Evolutionary conservation across 129 eudicot species (phyloP), one percentile per base, ranked within the genome.

Genomic region (Saussurea involucrata): DNA sequence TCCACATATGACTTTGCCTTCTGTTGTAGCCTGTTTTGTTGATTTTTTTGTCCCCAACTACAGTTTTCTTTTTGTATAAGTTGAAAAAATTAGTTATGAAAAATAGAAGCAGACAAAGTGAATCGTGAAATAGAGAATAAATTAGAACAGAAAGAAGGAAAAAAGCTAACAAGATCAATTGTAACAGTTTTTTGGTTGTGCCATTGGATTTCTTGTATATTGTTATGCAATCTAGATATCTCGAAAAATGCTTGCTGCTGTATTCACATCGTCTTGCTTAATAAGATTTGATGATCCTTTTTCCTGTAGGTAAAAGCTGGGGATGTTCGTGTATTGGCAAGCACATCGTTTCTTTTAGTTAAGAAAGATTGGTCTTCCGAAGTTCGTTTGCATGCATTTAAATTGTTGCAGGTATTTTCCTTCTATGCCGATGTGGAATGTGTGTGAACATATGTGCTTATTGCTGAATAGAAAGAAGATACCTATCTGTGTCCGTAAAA

Each of bases 331-430:
- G 88, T 86, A 63, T 82, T 95, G 88, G 98, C 92, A 63, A 86
- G 83, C 71, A 83, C 94, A 42, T 89, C 97, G 22, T 92, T 95
- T 86, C 66, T 82, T 75, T 82, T 95, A 76, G 97, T 95, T 32
- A 95, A 88, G 90, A 91, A 89, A 76, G 92, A 95, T 28, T 89
- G 96, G 97, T 82, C 98, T 57, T 88, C 98, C 57, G 98, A 89
- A 86, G 93, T 95, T 60, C 95, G 97, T 18, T 69, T 95, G 68
- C 98, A 95, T 66, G 98, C 98, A 29, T 89, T 86, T 71, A 95
- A 95, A 83, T 83, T 95, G 92, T 86, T 95, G 71, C 98, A 94
- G 97, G 98, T 94, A 29, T 66, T 69, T 83, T n/a, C 61, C 80
- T 64, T 73, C 4, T 11, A 53, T 24, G 22, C 77, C 17, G 37